Conservation (phyloP, 2,329 filamentous ascomycete genomes). For the Cladophialophora immunda region DNA sequence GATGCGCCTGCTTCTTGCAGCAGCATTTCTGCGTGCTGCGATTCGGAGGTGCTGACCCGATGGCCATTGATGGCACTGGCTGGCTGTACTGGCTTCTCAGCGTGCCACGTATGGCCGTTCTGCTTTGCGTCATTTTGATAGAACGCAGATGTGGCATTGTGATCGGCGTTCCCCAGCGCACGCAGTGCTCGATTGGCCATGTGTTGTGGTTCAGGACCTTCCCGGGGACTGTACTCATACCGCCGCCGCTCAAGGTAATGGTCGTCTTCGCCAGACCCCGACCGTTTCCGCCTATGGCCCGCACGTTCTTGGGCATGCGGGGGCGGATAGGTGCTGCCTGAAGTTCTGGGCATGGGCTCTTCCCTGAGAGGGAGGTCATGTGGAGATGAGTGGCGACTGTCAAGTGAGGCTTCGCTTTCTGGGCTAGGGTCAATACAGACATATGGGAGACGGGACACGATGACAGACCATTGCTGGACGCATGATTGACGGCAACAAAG, state of each 20-base stretch:
- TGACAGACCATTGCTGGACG: conserved; percentile 28
- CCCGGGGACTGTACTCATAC: conserved; percentile 27
- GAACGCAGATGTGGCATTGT: conserved; percentile 23
- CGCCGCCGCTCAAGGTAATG: conserved; percentile 19
- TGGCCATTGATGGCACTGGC: conserved; percentile 35
- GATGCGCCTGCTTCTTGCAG: conserved; percentile 58
- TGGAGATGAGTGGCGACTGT: conserved; percentile 29
- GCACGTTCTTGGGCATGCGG: conserved; percentile 12
- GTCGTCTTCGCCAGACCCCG: conserved; percentile 17
- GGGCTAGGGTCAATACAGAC: conserved; percentile 17
- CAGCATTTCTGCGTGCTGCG: conserved; percentile 61
- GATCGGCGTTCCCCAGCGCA: conserved; percentile 33
- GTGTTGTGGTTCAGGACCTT: conserved; percentile 33
- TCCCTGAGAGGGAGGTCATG: conserved; percentile 20
- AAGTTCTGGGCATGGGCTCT: conserved; percentile 3
- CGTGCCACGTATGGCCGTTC: conserved; percentile 32
- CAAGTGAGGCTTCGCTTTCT: conserved; percentile 26
- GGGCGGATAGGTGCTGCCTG: conserved; percentile 12
- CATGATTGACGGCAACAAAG: conserved; percentile 33
- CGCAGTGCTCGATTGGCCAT: conserved; percentile 40
- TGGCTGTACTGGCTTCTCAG: conserved; percentile 18
- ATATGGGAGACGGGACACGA: not conserved
- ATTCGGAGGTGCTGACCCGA: conserved; percentile 57
- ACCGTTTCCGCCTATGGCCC: conserved; percentile 32
- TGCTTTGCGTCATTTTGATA: conserved; percentile 26